Base-by-base conservation (phyloP, 768 basidiomycete species). In the Pleurotus eryngii region DNA sequence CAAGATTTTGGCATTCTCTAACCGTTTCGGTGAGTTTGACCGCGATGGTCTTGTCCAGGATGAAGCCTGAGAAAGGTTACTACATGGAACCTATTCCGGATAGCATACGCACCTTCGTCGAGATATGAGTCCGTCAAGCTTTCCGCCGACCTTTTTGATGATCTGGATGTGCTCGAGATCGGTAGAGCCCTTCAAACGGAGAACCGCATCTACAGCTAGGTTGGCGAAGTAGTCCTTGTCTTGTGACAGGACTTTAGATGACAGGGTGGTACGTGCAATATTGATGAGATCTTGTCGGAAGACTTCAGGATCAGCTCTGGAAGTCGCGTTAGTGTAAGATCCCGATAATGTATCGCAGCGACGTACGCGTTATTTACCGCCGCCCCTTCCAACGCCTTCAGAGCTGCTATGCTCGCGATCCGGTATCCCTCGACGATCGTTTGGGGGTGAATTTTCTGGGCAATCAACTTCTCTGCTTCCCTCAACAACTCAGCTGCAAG, bases 131-230 rank as follows among this genome's bases (percentile, higher is more conserved):
- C 96, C 0, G 94, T 96, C 65, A 99, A 99, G 81, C 77, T 98
- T 99, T 50, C 96, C 96, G 57, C 96, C 96, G n/a, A 92, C 92
- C 74, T 98, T 98, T 82, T 99, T 99, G 78, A 98, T 99, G 71
- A 98, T 89, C 73, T 99, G 96, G 62, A 99, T 98, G 71, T 98
- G 95, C 63, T 99, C 96, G 35, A 99, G 79, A 74, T 98, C 90
- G 50, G 92, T 95, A 38, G 95, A 97, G 38, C 97, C 97, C 90
- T 94, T 95, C 46, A 98, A 70, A 38, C 97, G 81, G 51, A 98
- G 79, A 7, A 99, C 97, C 30, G 97, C 97, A 71, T 95, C 93
- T 11, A 99, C 96, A 0, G 97, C 96, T 39, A 99, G 85, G 63
- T 98, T 97, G 20, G 97, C 89, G 74, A 99, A 99, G 72, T 98